These are phyloP conservation scores for Ophiocordyceps camponoti-leonardi DNA, from an alignment of 2,329 filamentous ascomycete genomes.

Conservation along the genomic window DNA sequence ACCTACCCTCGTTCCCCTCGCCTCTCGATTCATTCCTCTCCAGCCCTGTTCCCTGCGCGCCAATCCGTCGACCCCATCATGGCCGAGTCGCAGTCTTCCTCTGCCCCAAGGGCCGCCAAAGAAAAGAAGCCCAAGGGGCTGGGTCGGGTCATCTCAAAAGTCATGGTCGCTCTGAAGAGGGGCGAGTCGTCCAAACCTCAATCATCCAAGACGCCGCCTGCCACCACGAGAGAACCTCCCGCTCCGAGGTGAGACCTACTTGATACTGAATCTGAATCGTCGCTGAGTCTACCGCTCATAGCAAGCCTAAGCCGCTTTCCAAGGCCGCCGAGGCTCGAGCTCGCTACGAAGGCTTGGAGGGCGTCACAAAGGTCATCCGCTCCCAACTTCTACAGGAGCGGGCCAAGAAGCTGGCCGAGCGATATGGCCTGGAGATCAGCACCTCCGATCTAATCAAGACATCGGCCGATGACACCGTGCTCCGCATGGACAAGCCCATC, in stretches of 20 bases:
- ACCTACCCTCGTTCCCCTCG: no score
- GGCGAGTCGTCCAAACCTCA: slow-evolving; percentile 13
- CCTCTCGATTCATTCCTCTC: no score
- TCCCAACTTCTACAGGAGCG: slow-evolving; percentile 37
- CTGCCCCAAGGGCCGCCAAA: no score
- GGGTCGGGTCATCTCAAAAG: slow-evolving; percentile 27
- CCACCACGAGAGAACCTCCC: neutral
- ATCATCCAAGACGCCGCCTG: neutral
- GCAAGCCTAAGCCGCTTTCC: neutral
- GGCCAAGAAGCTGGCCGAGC: slow-evolving; percentile 35
- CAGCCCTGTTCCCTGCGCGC: no score
- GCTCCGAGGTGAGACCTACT: neutral
- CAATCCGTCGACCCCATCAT: neutral
- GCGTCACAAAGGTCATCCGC: slow-evolving; percentile 25
- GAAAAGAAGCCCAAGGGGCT: slow-evolving; percentile 28
- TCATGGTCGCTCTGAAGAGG: slow-evolving; percentile 32
- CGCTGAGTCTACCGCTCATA: neutral
- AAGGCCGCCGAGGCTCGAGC: slow-evolving; percentile 10
- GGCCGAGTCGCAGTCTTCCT: neutral
- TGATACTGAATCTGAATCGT: no score
- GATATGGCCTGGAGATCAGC: slow-evolving; percentile 38
- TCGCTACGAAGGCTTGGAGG: slow-evolving; percentile 13
- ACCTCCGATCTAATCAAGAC: slow-evolving; percentile 33
- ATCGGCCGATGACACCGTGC: slow-evolving; percentile 32
- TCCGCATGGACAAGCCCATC: slow-evolving; percentile 57